Conservation (phyloP, 2,329 filamentous ascomycete species). For the Ustulina deusta region DNA sequence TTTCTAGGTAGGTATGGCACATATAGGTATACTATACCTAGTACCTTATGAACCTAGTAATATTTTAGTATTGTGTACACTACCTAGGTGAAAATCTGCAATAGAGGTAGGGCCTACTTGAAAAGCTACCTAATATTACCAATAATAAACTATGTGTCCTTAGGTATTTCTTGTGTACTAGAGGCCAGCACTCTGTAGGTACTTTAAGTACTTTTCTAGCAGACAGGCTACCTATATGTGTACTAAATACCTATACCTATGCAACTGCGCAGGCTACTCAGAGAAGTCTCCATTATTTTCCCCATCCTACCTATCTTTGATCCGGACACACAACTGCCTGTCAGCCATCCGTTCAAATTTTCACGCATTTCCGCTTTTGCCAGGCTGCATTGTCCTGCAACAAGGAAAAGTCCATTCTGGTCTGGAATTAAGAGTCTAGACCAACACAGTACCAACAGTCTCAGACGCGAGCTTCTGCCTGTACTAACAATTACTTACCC, state of each 20-base stretch:
- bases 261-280: neutral
- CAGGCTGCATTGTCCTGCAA: slow-evolving; percentile 33
- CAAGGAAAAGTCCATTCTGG: slow-evolving; percentile 27
- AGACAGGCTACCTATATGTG: no score
- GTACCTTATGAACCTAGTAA: neutral
- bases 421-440: slow-evolving; percentile 32
- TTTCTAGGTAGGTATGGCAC: neutral
- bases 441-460: slow-evolving; percentile 29
- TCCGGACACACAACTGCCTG: neutral
- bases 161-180: neutral
- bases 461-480: slow-evolving; percentile 31
- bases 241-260: neutral
- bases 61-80: neutral
- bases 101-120: no score
- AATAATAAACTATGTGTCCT: neutral
- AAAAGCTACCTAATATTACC: neutral
- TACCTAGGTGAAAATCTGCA: no score
- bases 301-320: neutral
- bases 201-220: neutral
- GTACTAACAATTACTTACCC: neutral
- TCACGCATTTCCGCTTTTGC: slow-evolving; percentile 38
- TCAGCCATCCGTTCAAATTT: slow-evolving; percentile 30
- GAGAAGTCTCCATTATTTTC: neutral
- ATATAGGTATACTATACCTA: neutral
- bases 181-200: neutral